Conservation (phyloP, 2,329 filamentous ascomycete genomes). For the Paraphaeosphaeria minitans region DNA sequence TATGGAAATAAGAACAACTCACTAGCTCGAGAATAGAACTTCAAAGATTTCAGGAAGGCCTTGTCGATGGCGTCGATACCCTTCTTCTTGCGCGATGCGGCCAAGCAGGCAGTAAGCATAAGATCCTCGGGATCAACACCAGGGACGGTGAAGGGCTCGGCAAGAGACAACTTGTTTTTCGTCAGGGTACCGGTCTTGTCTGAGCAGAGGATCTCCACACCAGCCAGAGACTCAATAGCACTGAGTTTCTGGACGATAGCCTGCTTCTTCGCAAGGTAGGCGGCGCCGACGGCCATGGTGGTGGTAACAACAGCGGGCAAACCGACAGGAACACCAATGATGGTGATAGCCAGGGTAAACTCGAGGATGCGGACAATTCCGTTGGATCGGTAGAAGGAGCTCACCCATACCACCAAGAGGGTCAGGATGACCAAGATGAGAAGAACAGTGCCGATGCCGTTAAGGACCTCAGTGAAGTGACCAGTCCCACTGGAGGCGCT, state of each 20-base stretch:
- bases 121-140: conserved; percentile 86
- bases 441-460: conserved; percentile 81
- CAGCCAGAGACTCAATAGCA: conserved; percentile 88
- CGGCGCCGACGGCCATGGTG: conserved; percentile 92
- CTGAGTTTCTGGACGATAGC: conserved; percentile 93
- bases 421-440: conserved; percentile 81
- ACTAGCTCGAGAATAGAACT: conserved; percentile 82
- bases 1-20: too few species aligned
- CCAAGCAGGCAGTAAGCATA: conserved; percentile 89
- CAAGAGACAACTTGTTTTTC: conserved; percentile 89
- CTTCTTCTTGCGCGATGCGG: conserved; percentile 92
- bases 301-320: conserved; percentile 92
- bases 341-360: conserved; percentile 87
- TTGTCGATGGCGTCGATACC: conserved; percentile 95
- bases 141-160: conserved; percentile 81
- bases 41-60: conserved; percentile 86
- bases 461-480: conserved; percentile 90
- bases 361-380: conserved; percentile 77
- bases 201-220: conserved; percentile 91
- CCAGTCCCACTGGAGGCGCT: conserved; percentile 74
- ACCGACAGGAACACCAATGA: conserved; percentile 91
- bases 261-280: conserved; percentile 89
- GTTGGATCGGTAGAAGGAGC: conserved; percentile 87
- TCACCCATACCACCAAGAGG: conserved; percentile 81
- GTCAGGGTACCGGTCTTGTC: conserved; percentile 94